Evolutionary conservation across 805 yeast species (phyloP).

Genomic region (Cyberlindnera nakhonratchasimensis): DNA sequence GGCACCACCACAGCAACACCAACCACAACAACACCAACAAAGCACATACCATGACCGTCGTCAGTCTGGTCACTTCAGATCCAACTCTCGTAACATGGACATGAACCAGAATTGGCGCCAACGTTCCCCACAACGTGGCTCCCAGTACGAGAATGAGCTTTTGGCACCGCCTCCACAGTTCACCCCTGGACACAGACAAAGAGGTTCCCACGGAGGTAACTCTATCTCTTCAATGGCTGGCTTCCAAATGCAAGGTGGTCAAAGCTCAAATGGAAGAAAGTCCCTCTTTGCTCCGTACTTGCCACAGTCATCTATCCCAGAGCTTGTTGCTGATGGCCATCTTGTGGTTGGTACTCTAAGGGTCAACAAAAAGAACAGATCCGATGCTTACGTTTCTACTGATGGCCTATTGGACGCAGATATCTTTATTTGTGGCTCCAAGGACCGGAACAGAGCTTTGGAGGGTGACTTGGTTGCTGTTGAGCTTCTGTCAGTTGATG

Average conservation of each 20-base stretch:
- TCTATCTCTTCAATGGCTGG: conserved; percentile 36
- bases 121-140: conserved; percentile 35
- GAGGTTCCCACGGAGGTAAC: conserved; percentile 69
- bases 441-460: conserved; percentile 94
- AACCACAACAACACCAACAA: conserved; percentile 23
- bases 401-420: conserved; percentile 96
- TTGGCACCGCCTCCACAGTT: conserved; percentile 19
- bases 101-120: conserved; percentile 65
- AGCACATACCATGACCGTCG: conserved; percentile 35
- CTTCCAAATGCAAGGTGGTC: conserved; percentile 23
- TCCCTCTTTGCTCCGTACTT: conserved; percentile 94
- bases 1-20: conserved; percentile 19
- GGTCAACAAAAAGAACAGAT: conserved; percentile 92
- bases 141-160: conserved; percentile 25
- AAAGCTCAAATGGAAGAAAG: conserved; percentile 45
- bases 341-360: conserved; percentile 89
- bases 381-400: conserved; percentile 97
- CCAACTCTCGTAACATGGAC: conserved; percentile 35
- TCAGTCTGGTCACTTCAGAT: conserved; percentile 38
- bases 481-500: conserved; percentile 90
- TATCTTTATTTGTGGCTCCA: conserved; percentile 95
- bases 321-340: conserved; percentile 81
- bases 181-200: conserved; percentile 76
- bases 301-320: conserved; percentile 91
- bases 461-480: conserved; percentile 97